Evolutionary conservation across 768 basidiomycete species (phyloP), one percentile per base, ranked within the genome.

Genomic region (Suillus luteus): DNA sequence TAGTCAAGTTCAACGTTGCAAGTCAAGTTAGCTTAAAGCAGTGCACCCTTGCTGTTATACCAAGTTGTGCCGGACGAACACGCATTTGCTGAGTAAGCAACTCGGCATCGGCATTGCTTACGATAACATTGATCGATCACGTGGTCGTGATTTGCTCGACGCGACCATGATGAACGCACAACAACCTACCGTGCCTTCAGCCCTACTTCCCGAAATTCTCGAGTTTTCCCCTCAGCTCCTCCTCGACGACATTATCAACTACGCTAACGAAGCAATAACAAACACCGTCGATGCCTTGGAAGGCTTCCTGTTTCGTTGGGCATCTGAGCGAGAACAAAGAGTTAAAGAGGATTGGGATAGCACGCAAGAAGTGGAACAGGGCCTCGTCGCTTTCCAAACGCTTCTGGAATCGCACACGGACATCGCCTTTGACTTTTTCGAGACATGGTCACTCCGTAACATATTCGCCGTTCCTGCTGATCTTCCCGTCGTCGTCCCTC

Each of bases 361-460:
- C 69, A 87, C 81, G 12, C 85, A 89, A 63, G 90, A 92, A 65
- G 82, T 91, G 24, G 88, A 90, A 67, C 86, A 93, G 76, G 94
- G 93, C 2, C 77, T 95, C 1, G 89, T 93, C 58, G 84, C 91
- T 27, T 93, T 96, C 66, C 92, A 96, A 73, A 95, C 95, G 0
- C 82, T 96, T 51, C 82, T 97, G 15, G 92, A 95, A 71, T 87
- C 87, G 61, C 94, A 95, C 68, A 89, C 92, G 51, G 95, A 97
- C 71, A 83, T 93, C 52, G 95, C 94, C 0, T 93, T 96, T 64
- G 95, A 97, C 73, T 91, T 90, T 71, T 92, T 97, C 69, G 94
- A 95, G 76, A 89, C 88, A 0, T 96, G 95, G 94, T 88, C 87
- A 12, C 74, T 95, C 70, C 81, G 93, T 48, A 97, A 96, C 75